Base-by-base conservation (phyloP, 2,329 filamentous ascomycete species). In the Arthrinium puccinioides region DNA sequence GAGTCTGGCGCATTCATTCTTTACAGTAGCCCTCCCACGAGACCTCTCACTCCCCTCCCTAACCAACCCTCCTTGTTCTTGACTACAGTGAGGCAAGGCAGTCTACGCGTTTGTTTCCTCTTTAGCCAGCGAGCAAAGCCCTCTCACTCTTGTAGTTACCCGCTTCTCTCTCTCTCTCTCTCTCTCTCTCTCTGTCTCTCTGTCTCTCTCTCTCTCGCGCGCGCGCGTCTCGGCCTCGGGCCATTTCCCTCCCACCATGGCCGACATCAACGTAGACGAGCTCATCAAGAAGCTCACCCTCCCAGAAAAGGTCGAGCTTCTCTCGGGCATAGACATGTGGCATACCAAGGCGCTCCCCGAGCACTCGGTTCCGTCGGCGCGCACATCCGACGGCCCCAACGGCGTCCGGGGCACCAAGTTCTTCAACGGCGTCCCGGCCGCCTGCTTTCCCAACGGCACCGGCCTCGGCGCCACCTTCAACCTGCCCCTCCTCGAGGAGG, bases 361-460 rank as follows among this genome's bases (percentile, higher is more conserved):
- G 16, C 69, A 79, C 49, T 72, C 74, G 2, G 68, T 84, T 23
- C 80, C 80, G 6, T 76, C 79, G 0, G 64, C 84, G 21, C 75
- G 81, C 32, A 67, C 80, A 32, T 74, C 76, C 25, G 82, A 86
- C 48, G 81, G 82, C 0, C 82, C 82, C 25, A 84, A 84, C 54
- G 82, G 82, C 35, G 73, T 82, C 23, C 69, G 82, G 45, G 81
- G 80, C 35, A 78, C 74, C 32, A 76, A 74, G 47, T 84, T 82
- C 65, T 84, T 84, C 60, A 75, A 79, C 46, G 76, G 79, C 36
- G 60, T 69, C 21, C 67, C 65, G 18, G 71, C 76, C 2, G 75
- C 75, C n/a, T 79, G 75, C 48, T 71, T 80, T 45, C 75, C 76
- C 9, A 78, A 74, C 43, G 74, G 73, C 16, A 76, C 74, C 0